Evolutionary conservation across 2,329 filamentous ascomycete genomes (phyloP).

Genomic region (Xylaria sp.): DNA sequence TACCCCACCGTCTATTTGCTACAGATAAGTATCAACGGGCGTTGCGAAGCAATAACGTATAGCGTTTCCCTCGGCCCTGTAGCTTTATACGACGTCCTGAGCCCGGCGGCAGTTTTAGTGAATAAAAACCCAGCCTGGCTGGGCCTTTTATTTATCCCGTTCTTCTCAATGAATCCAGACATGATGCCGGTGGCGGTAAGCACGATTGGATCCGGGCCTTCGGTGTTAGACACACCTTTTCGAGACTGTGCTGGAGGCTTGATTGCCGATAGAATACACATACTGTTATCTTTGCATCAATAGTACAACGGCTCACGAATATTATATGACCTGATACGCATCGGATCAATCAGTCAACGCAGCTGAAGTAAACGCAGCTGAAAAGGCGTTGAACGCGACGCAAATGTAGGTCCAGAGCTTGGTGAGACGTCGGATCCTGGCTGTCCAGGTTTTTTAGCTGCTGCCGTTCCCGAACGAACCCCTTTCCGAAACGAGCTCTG

Average conservation of each 20-base stretch:
- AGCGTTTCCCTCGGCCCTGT: not conserved
- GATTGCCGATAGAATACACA: not conserved
- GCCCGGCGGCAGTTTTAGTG: not conserved
- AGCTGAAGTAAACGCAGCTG: slow-evolving; percentile 31
- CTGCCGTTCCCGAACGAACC: slow-evolving; percentile 23
- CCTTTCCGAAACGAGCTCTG: slow-evolving; percentile 36
- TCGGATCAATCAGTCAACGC: slow-evolving; percentile 8
- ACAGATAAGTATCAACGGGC: slow-evolving; percentile 15
- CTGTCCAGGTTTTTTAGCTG: slow-evolving; percentile 10
- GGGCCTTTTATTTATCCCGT: not conserved
- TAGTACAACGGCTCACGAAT: slow-evolving; percentile 12
- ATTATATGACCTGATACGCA: slow-evolving; percentile 10
- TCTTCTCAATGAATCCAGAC: slow-evolving; percentile 2
- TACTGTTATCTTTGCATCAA: slow-evolving; percentile 5
- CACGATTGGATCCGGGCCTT: slow-evolving; percentile 2
- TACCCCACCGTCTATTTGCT: slow-evolving; percentile 42
- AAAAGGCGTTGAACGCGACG: slow-evolving; percentile 11
- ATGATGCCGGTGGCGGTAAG: not conserved
- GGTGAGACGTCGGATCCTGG: slow-evolving; percentile 13
- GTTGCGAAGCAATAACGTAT: slow-evolving; percentile 12
- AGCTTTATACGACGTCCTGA: not conserved
- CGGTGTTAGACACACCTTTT: not conserved
- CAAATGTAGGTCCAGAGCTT: slow-evolving; percentile 31
- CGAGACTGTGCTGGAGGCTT: not conserved
- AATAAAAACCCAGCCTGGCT: not conserved